Conservation (phyloP, 2,329 filamentous ascomycete species). For the Dactylellina sp. region DNA sequence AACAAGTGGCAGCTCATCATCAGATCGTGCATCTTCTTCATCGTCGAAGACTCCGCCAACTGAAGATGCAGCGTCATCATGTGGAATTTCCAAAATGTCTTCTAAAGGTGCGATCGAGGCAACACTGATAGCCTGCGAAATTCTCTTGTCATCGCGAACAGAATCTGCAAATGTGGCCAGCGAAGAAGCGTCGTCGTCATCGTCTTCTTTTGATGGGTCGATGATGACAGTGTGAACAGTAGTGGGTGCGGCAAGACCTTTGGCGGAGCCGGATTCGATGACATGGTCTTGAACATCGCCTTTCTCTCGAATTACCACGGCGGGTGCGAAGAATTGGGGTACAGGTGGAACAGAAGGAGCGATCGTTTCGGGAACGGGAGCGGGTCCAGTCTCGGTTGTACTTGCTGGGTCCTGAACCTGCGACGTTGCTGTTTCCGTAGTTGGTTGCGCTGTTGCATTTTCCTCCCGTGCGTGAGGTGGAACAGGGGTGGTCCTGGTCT, state of each 20-base stretch:
- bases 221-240: slow-evolving; percentile 55
- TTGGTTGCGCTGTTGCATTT: slow-evolving; percentile 5
- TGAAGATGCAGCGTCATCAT: slow-evolving; percentile 65
- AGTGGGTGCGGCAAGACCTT: slow-evolving; percentile 38
- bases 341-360: slow-evolving; percentile 24
- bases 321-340: slow-evolving; percentile 48
- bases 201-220: slow-evolving; percentile 63
- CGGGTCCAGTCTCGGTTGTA: slow-evolving; percentile 18
- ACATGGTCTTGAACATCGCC: slow-evolving; percentile 45
- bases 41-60: slow-evolving; percentile 72
- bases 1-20: slow-evolving; percentile 59
- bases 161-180: slow-evolving; percentile 71
- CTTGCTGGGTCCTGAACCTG: slow-evolving; percentile 18
- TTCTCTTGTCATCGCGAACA: slow-evolving; percentile 53
- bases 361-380: slow-evolving; percentile 4
- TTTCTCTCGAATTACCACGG: slow-evolving; percentile 54
- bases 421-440: not conserved
- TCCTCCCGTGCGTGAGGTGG: slow-evolving; percentile 31
- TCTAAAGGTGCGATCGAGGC: slow-evolving; percentile 61
- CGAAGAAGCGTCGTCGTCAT: slow-evolving; percentile 72
- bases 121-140: slow-evolving; percentile 61
- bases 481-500: slow-evolving; percentile 8
- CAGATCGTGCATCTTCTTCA: slow-evolving; percentile 67
- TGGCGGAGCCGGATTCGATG: slow-evolving; percentile 5
- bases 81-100: slow-evolving; percentile 62